Percentiles rank a stretch among this genome's conserved stretches.
Conservation (phyloP, 108 stramenopile species). For the Cyclotella atomus region DNA sequence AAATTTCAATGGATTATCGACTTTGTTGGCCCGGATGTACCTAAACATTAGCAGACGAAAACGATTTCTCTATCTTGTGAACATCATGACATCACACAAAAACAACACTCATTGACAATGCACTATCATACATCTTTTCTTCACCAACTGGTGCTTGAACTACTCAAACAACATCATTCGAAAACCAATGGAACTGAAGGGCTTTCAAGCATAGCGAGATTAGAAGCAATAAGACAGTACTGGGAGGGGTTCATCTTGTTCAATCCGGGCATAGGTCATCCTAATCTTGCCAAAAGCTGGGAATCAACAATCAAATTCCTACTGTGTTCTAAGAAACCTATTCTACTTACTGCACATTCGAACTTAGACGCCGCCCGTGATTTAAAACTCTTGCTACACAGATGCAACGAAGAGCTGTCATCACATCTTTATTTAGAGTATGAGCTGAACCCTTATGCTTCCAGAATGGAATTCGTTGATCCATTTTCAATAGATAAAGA, state of each 20-base stretch:
- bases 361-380: slow-evolving; percentile 65
- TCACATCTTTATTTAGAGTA: slow-evolving; percentile 26
- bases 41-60: slow-evolving; percentile 25
- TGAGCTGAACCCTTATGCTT: slow-evolving; percentile 69
- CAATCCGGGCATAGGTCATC: slow-evolving; percentile 90
- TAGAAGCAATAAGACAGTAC: slow-evolving; percentile 5
- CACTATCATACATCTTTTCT: slow-evolving; percentile 47
- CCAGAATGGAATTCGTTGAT: slow-evolving; percentile 74
- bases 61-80: slow-evolving; percentile 13
- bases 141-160: slow-evolving; percentile 42
- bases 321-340: slow-evolving; percentile 32
- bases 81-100: not conserved
- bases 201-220: not conserved
- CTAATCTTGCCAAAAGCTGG: slow-evolving; percentile 75
- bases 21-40: slow-evolving; percentile 86
- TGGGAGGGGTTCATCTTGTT: slow-evolving; percentile 78
- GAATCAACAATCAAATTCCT: slow-evolving; percentile 63
- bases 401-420: not conserved
- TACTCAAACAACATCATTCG: slow-evolving; percentile 2
- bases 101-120: slow-evolving; percentile 25
- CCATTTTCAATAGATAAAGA: slow-evolving; percentile 49
- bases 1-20: slow-evolving; percentile 49
- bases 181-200: not conserved
- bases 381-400: slow-evolving; percentile 37
- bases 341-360: slow-evolving; percentile 84